Evolutionary conservation across 1,139 yeast species (phyloP), one percentile per base, ranked within the genome.

Genomic region (Geotrichum australiense): DNA sequence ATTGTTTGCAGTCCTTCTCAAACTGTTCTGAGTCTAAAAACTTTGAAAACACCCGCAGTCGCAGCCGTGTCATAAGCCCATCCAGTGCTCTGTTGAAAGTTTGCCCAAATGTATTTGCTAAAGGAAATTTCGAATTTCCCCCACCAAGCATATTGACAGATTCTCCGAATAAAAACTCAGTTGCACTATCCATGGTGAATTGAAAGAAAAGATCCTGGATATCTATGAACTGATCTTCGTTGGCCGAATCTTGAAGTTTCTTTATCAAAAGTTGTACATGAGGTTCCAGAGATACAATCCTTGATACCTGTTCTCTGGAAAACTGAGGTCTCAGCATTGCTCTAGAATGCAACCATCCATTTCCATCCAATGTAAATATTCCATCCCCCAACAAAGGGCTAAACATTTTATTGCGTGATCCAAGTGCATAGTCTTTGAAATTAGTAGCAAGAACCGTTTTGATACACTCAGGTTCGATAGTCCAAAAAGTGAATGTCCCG

Each of bases 291-390:
- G 64, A 49, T 42, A 61, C 59, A 23, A 74, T 68, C 47, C 74
- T 76, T 16, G 73, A 68, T 37, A 75, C 66, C 55, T 74, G 76
- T 47, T 73, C 76, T 48, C 77, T 62, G 23, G 72, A 65, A 58
- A 75, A 75, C 55, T 73, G 79, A 2, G 80, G 80, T 45, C 78
- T 64, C 50, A 75, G 67, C 74, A 75, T 62, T 2, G 76, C 70
- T 35, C 80, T 60, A 12, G 77, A 69, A 53, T 73, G 76, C 50
- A 71, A 68, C 80, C 80, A 75, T 1, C 71, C 73, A 35, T 59
- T 62, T 11, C 74, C 75, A 49, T 73, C 78, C 34, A 73, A 64
- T 2, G 78, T 73, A 58, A 75, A 75, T 40, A 75, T 73, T 2
- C 80, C 80, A 46, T 72, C 70, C 7, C 80, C 80, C 35, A 75